phyloP scores from a whole-genome alignment of 139 green algal genomes.

The Chlorella sp. region DNA sequence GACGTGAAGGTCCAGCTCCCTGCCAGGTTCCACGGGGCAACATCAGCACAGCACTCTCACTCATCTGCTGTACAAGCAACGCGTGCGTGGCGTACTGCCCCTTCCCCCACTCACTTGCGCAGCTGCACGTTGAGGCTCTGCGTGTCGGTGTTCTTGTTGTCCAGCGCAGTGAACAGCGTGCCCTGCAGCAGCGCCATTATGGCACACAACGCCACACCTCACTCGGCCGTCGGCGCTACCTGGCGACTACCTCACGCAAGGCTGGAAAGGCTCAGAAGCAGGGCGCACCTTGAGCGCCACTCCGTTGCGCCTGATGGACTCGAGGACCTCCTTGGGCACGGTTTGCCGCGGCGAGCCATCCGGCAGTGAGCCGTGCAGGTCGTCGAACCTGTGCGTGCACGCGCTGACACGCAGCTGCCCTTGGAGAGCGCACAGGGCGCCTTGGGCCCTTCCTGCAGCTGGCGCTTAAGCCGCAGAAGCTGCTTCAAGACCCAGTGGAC shows the following conservation, averaged over 20 bases:
- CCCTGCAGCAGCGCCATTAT: constrained; percentile 32
- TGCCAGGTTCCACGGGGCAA: not conserved
- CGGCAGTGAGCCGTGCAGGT: constrained; percentile 26
- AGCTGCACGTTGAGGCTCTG: constrained; percentile 90
- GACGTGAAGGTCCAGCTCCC: constrained; percentile 57
- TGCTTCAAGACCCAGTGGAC: constrained; percentile 29
- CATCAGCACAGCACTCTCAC: too few species aligned
- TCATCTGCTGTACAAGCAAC: too few species aligned
- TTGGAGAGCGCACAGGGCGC: too few species aligned
- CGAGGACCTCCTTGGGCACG: constrained; percentile 50
- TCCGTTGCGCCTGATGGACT: constrained; percentile 41
- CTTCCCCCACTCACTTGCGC: constrained; percentile 80
- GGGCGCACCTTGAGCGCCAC: constrained; percentile 35
- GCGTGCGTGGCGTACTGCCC: too few species aligned
- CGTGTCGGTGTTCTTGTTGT: constrained; percentile 42
- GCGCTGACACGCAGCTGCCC: too few species aligned
- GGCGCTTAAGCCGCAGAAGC: too few species aligned
- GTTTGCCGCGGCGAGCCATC: constrained; percentile 23
- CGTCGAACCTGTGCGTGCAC: constrained; percentile 45
- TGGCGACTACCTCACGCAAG: too few species aligned
- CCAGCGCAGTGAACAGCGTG: constrained; percentile 76
- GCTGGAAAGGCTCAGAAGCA: too few species aligned
- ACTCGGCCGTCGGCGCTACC: too few species aligned
- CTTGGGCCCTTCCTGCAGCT: too few species aligned
- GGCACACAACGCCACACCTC: too few species aligned